Conservation (phyloP, 371 early-diverging fungal genomes). For the Apophysomyces trapeziformis region DNA sequence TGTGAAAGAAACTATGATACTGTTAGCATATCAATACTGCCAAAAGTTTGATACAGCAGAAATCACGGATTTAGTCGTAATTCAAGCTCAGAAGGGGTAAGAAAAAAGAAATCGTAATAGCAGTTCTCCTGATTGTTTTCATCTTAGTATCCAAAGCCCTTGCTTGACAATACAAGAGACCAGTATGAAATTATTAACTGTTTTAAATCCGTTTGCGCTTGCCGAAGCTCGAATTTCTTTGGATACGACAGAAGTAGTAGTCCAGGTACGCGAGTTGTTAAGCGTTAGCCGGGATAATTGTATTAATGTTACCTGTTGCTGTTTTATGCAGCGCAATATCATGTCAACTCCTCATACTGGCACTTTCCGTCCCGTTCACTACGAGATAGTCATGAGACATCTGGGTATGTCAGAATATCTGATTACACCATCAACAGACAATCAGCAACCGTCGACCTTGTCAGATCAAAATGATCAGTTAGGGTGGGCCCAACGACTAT, state of each 20-base stretch:
- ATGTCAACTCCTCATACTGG: conserved; percentile 55
- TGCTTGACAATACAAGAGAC: conserved; percentile 22
- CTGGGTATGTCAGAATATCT: conserved; percentile 41
- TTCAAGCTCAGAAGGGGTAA: conserved; percentile 31
- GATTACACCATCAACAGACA: conserved; percentile 19
- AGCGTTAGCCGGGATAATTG: neutral
- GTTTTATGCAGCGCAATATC: conserved; percentile 23
- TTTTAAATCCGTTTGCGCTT: conserved; percentile 34
- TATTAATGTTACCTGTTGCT: neutral
- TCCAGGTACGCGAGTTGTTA: neutral
- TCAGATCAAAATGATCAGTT: neutral
- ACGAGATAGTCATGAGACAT: conserved; percentile 45
- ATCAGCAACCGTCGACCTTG: neutral
- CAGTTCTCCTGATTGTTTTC: neutral
- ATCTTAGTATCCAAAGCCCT: conserved; percentile 31
- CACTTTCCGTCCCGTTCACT: conserved; percentile 50
- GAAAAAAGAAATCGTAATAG: neutral
- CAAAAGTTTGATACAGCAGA: conserved; percentile 31
- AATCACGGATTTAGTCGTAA: conserved; percentile 23
- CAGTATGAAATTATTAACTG: conserved; percentile 26
- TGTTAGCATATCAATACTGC: conserved; percentile 26
- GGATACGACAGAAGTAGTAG: conserved; percentile 1
- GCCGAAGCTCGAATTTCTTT: conserved; percentile 20
- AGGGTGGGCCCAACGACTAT: conserved; percentile 41
- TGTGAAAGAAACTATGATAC: conserved; percentile 26